Evolutionary conservation across 129 eudicot species (phyloP), one percentile per base, ranked within the genome.

Genomic region (Arctium lappa): DNA sequence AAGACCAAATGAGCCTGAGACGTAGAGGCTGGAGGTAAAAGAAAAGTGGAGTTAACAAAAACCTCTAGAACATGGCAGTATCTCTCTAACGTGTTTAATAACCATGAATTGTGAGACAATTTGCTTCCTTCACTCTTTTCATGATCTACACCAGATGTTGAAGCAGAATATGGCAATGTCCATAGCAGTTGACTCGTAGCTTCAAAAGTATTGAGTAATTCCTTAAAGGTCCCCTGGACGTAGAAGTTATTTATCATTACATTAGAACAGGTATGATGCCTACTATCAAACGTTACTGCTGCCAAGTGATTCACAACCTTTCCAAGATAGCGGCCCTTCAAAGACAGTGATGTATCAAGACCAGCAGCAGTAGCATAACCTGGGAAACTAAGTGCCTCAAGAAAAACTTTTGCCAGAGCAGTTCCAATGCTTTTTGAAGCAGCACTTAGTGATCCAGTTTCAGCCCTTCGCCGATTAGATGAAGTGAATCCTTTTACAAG

Each of bases 131-230:
- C 94, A 80, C 76, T 79, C 72, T 86, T 93, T n/a, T 89, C 97
- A 75, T 75, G 40, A 73, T 85, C 95, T 66, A 69, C 73, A 72
- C 27, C 27, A 22, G 27, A 22, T 22, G 27, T 22, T 22, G 27
- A 22, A 22, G 27, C 27, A 22, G 93, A 74, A 44, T 30, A 84
- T 7, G 98, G 98, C 46, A 89, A 76, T 16, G 93, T 90, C 99
- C 97, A 95, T 63, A 95, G 80, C 89, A 95, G 85, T 82, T 95
- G 98, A 87, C 99, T 93, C 22, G 99, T 95, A 70, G 99, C 99
- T 86, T 93, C 98, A 90, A 95, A 95, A 69, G 98, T 95, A 60
- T 92, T 95, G 39, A 95, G 94, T 44, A 95, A 87, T 85, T 95
- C 98, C 84, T 91, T 95, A 69, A 95, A 95, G 34, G 98, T 91